Base-by-base conservation (phyloP, 345 rosid genomes). In the Lepidium didymum region DNA sequence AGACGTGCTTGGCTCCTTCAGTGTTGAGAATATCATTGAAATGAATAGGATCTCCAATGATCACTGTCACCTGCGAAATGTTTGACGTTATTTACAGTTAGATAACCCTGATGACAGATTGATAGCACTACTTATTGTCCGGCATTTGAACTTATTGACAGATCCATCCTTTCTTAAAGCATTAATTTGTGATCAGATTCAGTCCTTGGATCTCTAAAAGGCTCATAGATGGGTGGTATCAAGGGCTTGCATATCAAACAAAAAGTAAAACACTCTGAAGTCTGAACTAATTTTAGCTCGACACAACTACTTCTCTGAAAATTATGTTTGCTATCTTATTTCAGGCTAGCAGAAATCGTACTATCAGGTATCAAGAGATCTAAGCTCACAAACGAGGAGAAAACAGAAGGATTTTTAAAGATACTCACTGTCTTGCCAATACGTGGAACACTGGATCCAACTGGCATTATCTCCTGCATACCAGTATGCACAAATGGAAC, bases 391-490 rank as follows among this genome's bases (percentile, higher is more conserved):
- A 35, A 18, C 15, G 4, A 29, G 18, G 68, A 29, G 15, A 29
- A 25, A 10, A 11, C 1, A 41, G 33, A 12, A n/a, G 44, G 13
- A 37, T 68, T 29, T 12, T 27, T 0, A 34, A 68, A 50, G 37
- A 51, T 37, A 72, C 88, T 40, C 78, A 94, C 99, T 61, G 84
- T 87, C 65, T 89, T 91, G 67, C 97, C 99, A 72, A 91, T 85
- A 70, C 94, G 86, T 15, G 99, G 99, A 58, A 91, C 70, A 64
- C 43, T 90, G 62, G 96, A 86, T 67, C 99, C 99, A 15, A 91
- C 55, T 5, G 99, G 99, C 99, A 94, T 91, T 70, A 94, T 79
- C 25, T 94, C 96, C 27, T 94, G 97, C 97, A 91, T 91, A 54
- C 99, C 99, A 18, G 83, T 78, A 70, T 94, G 99, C 27, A 86